Conservation (phyloP, 2,329 filamentous ascomycete species). For the Westerdykella ornata region DNA sequence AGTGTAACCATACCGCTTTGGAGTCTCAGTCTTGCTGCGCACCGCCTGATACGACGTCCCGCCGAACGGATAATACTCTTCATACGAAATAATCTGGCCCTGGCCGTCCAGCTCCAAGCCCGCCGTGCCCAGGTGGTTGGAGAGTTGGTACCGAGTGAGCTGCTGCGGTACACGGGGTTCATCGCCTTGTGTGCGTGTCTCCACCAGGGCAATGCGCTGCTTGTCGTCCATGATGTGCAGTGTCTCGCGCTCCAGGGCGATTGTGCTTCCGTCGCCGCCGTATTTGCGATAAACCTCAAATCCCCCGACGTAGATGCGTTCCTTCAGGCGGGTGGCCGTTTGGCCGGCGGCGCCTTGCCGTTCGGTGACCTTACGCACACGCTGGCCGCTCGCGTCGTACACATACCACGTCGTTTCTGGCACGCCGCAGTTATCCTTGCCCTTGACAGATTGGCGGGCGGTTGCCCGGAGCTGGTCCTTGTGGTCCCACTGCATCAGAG, state of each 20-base stretch:
- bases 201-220: too few species aligned
- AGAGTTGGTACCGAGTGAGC: constrained; percentile 4
- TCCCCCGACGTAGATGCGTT: constrained; percentile 6
- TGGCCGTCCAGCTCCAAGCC: constrained; percentile 21
- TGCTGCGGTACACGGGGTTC: too few species aligned
- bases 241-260: not conserved
- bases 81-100: constrained; percentile 21
- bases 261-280: constrained; percentile 1
- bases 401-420: constrained; percentile 12
- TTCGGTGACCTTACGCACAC: constrained; percentile 14
- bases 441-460: constrained; percentile 2
- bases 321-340: not conserved
- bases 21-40: constrained; percentile 5
- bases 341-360: too few species aligned
- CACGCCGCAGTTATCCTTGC: too few species aligned
- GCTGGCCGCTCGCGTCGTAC: constrained; percentile 6
- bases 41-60: constrained; percentile 13
- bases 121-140: constrained; percentile 2
- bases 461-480: constrained; percentile 7
- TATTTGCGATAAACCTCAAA: constrained; percentile 7
- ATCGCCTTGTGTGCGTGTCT: too few species aligned
- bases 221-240: too few species aligned
- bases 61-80: constrained; percentile 31
- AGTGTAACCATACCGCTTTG: constrained; percentile 6
- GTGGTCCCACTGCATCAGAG: constrained; percentile 9